These are phyloP conservation scores for Salix viminalis DNA, from an alignment of 345 rosid genomes.

Conservation along the genomic window DNA sequence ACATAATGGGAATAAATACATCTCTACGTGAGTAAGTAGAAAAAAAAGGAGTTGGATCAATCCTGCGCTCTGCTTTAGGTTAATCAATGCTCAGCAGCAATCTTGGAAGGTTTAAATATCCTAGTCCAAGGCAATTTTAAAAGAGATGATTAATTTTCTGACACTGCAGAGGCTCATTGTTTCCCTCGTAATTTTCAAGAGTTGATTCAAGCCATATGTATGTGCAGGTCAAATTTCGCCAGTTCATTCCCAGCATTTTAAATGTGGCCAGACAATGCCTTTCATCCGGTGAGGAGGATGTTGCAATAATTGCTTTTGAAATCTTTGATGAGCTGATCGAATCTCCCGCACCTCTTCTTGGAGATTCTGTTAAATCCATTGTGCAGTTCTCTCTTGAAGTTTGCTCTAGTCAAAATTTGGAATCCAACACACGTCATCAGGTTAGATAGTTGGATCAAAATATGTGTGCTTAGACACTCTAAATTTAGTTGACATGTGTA, in stretches of 20 bases:
- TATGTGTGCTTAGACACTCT: constrained; percentile 3
- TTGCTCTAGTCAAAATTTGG: constrained; percentile 78
- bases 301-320: constrained; percentile 95
- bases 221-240: constrained; percentile 86
- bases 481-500: background rate
- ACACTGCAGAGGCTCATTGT: background rate
- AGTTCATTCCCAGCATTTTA: constrained; percentile 94
- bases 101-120: background rate
- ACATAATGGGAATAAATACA: background rate
- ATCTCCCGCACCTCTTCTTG: constrained; percentile 98
- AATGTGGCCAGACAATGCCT: constrained; percentile 88
- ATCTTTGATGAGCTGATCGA: constrained; percentile 98
- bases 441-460: constrained; percentile 28
- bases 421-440: constrained; percentile 90
- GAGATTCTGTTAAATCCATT: constrained; percentile 89
- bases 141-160: background rate
- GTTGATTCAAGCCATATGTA: background rate
- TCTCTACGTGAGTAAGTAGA: background rate
- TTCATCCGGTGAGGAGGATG: constrained; percentile 92
- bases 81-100: background rate
- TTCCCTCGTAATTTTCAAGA: background rate
- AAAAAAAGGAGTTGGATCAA: background rate
- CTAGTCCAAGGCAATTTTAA: background rate
- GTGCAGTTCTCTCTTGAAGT: constrained; percentile 98
- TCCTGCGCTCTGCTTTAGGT: background rate